Evolutionary conservation across 495 filamentous ascomycete genomes (phyloP).

Genomic region (Penicillium desertorum): DNA sequence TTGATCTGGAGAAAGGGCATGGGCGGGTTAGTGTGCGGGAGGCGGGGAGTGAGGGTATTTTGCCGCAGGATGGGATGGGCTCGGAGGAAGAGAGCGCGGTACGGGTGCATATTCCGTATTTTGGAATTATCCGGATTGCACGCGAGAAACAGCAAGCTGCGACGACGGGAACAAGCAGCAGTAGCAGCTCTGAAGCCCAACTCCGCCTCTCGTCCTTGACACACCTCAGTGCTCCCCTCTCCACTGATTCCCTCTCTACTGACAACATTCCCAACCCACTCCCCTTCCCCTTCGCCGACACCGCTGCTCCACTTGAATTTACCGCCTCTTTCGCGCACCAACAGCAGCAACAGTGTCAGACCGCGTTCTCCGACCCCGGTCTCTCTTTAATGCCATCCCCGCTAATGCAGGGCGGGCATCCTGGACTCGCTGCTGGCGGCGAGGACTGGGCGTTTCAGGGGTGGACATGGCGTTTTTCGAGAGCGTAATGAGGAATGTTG

Average conservation of each 20-base stretch:
- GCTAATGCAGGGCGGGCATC: constrained; percentile 6
- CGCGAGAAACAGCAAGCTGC: background rate
- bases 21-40: no score
- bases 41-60: no score
- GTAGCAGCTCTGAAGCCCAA: background rate
- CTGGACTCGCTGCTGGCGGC: constrained; percentile 14
- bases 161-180: background rate
- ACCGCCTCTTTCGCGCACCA: background rate
- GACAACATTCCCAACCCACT: background rate
- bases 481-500: constrained; percentile 16
- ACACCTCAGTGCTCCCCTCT: background rate
- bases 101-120: background rate
- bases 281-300: background rate
- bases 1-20: constrained; percentile 19
- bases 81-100: no score
- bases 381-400: background rate
- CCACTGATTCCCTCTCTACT: background rate
- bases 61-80: no score
- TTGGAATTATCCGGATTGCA: background rate
- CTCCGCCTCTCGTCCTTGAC: background rate
- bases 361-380: background rate
- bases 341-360: background rate
- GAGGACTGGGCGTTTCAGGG: constrained; percentile 31
- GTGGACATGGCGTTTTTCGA: constrained; percentile 34
- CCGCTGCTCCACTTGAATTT: background rate